Conservation (phyloP, 192 early-diverging fungal genomes). For the Coemansia sp. region DNA sequence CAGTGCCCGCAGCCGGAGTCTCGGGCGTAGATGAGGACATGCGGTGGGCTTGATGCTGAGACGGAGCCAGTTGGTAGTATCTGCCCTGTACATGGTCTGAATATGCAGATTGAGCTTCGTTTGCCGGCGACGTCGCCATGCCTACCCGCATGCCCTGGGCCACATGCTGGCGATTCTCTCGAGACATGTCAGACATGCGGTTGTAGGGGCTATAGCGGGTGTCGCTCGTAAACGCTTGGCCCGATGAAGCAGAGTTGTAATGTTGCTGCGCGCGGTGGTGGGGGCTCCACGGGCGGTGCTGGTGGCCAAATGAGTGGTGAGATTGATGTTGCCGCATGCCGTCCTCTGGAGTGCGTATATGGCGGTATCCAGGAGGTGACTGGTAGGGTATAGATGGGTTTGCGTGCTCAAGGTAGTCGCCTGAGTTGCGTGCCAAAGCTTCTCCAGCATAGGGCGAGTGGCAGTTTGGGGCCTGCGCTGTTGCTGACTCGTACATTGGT, state of each 20-base stretch:
- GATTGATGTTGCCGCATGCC: conserved; percentile 14
- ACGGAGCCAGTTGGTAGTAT: conserved; percentile 17
- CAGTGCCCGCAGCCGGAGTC: background rate
- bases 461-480: conserved; percentile 6
- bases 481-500: conserved; percentile 15
- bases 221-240: conserved; percentile 25
- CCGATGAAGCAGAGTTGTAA: conserved; percentile 29
- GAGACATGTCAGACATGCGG: conserved; percentile 24
- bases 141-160: conserved; percentile 4
- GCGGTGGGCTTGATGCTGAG: conserved; percentile 7
- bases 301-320: conserved; percentile 14
- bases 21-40: conserved; percentile 15
- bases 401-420: conserved; percentile 19
- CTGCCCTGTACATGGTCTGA: conserved; percentile 7
- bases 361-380: conserved; percentile 15
- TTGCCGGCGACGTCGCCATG: background rate
- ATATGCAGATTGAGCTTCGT: background rate
- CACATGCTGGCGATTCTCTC: conserved; percentile 37
- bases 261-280: conserved; percentile 43
- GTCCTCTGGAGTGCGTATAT: conserved; percentile 18
- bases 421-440: background rate
- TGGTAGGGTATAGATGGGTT: conserved; percentile 1
- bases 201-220: conserved; percentile 49
- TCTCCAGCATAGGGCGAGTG: conserved; percentile 12
- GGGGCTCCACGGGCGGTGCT: conserved; percentile 52